Evolutionary conservation across 2,329 filamentous ascomycete genomes (phyloP).

Genomic region (Calycina marina): DNA sequence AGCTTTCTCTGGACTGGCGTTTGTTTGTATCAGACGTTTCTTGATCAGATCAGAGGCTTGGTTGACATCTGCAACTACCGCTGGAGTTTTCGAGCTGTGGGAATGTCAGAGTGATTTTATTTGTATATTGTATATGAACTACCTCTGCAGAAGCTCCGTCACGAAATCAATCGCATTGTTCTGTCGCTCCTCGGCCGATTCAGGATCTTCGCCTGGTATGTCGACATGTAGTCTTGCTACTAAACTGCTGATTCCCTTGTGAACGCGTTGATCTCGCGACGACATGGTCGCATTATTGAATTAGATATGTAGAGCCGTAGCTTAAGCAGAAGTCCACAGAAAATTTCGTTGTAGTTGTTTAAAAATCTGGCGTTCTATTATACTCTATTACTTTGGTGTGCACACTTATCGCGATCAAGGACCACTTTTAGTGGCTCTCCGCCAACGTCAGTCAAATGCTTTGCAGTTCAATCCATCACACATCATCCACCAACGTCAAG

Average conservation of each 20-base stretch:
- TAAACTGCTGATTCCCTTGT: slow-evolving; percentile 65
- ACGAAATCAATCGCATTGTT: slow-evolving; percentile 42
- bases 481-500: slow-evolving; percentile 12
- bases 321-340: too few species aligned
- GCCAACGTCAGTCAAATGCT: too few species aligned
- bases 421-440: too few species aligned
- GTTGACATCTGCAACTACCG: slow-evolving; percentile 47
- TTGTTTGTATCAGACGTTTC: slow-evolving; percentile 67
- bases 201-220: slow-evolving; percentile 50
- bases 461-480: slow-evolving; percentile 3
- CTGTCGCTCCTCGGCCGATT: slow-evolving; percentile 52
- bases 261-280: slow-evolving; percentile 44
- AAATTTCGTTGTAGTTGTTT: too few species aligned
- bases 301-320: too few species aligned
- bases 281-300: slow-evolving; percentile 23
- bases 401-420: too few species aligned
- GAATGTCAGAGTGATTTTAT: background rate
- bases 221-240: slow-evolving; percentile 59
- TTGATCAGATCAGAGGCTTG: slow-evolving; percentile 90
- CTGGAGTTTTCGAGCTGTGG: slow-evolving; percentile 16
- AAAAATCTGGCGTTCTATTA: too few species aligned
- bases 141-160: slow-evolving; percentile 29
- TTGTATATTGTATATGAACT: slow-evolving; percentile 1
- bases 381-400: too few species aligned
- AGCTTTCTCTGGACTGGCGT: slow-evolving; percentile 58